Evolutionary conservation across 106 monocot genomes (phyloP).

Genomic region (Acorus gramineus): DNA sequence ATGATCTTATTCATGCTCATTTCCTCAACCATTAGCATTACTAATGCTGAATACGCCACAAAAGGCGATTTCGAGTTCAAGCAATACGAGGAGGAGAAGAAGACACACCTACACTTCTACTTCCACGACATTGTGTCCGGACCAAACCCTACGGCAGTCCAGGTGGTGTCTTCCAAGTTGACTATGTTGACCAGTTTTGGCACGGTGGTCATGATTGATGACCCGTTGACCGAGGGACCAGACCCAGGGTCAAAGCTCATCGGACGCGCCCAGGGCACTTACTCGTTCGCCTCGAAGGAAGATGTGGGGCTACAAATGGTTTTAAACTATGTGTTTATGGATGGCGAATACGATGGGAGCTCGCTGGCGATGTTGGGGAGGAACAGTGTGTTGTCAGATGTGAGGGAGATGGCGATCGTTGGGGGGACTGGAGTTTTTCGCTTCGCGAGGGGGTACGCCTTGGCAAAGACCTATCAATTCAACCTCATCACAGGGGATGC

Average conservation of each 20-base stretch:
- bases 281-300: conserved; percentile 5
- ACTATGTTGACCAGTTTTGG: not conserved
- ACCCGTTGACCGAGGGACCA: conserved; percentile 22
- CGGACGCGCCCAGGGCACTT: conserved; percentile 26
- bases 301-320: conserved; percentile 11
- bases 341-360: conserved; percentile 26
- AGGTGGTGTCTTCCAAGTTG: conserved; percentile 2
- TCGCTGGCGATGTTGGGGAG: conserved; percentile 14
- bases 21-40: too few species aligned
- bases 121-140: conserved; percentile 25
- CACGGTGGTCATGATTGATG: conserved; percentile 8
- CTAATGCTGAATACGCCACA: too few species aligned
- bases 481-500: conserved; percentile 15
- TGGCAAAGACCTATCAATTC: not conserved
- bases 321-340: conserved; percentile 12
- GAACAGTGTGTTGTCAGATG: conserved; percentile 9
- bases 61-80: too few species aligned
- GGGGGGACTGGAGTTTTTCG: conserved; percentile 24
- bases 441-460: conserved; percentile 17
- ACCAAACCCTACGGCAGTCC: conserved; percentile 10
- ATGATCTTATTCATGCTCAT: too few species aligned
- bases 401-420: conserved; percentile 20
- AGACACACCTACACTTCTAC: conserved; percentile 29
- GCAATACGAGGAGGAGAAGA: too few species aligned
- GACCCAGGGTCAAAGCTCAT: conserved; percentile 11